Evolutionary conservation across 768 basidiomycete genomes (phyloP).

Genomic region (Flagelloscypha sp.): DNA sequence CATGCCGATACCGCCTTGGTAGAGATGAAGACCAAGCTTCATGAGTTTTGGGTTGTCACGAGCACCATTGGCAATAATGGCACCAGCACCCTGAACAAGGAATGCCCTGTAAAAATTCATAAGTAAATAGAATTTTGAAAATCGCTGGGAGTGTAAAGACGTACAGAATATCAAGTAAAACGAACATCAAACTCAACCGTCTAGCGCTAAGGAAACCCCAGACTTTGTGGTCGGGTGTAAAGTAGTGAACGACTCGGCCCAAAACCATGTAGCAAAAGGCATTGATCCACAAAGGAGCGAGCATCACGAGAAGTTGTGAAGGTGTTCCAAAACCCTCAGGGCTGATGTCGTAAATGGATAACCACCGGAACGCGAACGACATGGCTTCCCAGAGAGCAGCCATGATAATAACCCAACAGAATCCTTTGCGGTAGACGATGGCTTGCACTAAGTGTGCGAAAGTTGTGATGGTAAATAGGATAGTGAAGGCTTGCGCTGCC

Average conservation of each 20-base stretch:
- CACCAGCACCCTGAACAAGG: slow-evolving; percentile 14
- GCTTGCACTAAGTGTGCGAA: slow-evolving; percentile 13
- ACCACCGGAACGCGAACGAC: slow-evolving; percentile 12
- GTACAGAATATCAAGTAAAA: slow-evolving; percentile 14
- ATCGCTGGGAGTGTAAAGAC: neutral
- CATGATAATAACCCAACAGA: slow-evolving; percentile 20
- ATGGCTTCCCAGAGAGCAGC: slow-evolving; percentile 14
- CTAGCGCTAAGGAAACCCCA: slow-evolving; percentile 13
- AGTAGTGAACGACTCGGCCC: slow-evolving; percentile 15
- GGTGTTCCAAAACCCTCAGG: slow-evolving; percentile 5
- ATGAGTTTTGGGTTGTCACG: slow-evolving; percentile 2
- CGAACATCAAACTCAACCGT: slow-evolving; percentile 11
- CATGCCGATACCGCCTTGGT: slow-evolving; percentile 19
- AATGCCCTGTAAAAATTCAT: slow-evolving; percentile 10
- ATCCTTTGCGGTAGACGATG: slow-evolving; percentile 13
- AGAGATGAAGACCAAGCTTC: slow-evolving; percentile 14
- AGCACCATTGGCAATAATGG: slow-evolving; percentile 6
- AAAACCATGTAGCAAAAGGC: slow-evolving; percentile 18
- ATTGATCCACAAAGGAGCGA: slow-evolving; percentile 19
- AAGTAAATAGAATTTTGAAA: neutral
- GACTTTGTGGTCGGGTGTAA: slow-evolving; percentile 14
- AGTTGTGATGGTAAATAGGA: slow-evolving; percentile 13
- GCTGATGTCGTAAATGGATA: slow-evolving; percentile 8
- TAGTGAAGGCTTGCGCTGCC: slow-evolving; percentile 14
- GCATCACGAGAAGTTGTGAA: slow-evolving; percentile 16